Evolutionary conservation across 139 green algal genomes (phyloP).

Genomic region (Picochlorum sp.): DNA sequence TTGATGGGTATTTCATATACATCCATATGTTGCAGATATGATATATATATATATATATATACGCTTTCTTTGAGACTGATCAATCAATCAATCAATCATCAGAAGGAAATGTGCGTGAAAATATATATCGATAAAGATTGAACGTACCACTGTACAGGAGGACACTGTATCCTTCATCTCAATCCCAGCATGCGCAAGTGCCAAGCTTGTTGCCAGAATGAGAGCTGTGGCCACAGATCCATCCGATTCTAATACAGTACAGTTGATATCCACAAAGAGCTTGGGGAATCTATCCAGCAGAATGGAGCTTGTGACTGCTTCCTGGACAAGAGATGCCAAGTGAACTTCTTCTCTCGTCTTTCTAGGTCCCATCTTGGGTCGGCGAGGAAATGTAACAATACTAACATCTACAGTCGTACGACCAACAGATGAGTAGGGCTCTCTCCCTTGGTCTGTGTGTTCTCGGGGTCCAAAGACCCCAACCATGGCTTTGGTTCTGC

Average conservation of each 20-base stretch:
- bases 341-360: conserved; percentile 33
- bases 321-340: conserved; percentile 26
- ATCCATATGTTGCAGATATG: no score
- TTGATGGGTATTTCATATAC: no score
- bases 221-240: conserved; percentile 44
- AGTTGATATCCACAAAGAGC: conserved; percentile 56
- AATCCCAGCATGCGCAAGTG: conserved; percentile 66
- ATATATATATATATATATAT: no score
- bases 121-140: no score
- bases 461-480: conserved; percentile 66
- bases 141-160: conserved; percentile 42
- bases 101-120: no score
- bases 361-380: conserved; percentile 8
- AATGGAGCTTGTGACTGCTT: conserved; percentile 42
- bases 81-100: no score
- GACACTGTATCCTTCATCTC: conserved; percentile 60
- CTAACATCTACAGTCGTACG: conserved; percentile 56
- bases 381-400: conserved; percentile 46
- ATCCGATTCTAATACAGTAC: conserved; percentile 57
- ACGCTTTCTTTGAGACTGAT: no score
- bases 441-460: conserved; percentile 29
- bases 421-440: conserved; percentile 50
- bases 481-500: conserved; percentile 66
- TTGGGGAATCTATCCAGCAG: conserved; percentile 59
- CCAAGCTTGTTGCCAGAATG: conserved; percentile 49